Evolutionary conservation across 108 stramenopile species (phyloP), one percentile per base, ranked within the genome.

Genomic region (Cyclotella choctawhatcheeana): DNA sequence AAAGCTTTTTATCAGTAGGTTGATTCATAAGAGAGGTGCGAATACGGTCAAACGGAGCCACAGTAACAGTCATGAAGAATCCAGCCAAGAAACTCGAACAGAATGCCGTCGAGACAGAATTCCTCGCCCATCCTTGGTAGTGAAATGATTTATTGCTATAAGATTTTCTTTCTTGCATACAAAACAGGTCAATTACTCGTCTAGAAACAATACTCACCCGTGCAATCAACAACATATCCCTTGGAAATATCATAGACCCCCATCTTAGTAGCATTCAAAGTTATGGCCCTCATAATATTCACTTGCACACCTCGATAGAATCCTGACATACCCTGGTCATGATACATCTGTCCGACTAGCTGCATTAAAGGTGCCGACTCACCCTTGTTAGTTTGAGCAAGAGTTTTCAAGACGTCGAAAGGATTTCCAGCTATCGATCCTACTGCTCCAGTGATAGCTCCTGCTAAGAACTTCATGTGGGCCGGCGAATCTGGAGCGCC

Each of bases 231-330:
- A 16, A 95, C 90, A 35, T 87, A 87, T 47, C 94, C 94, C 86
- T 97, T 97, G 79, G 84, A 64, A 22, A 84, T 44, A 67, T 97
- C 96, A 56, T 94, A 97, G 58, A 83, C 83, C 14, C 91, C 96
- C 93, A 97, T 94, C 73, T 97, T 97, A 52, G 96, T 97, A 44
- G 91, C 96, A 76, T 97, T 97, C 80, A 95, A 79, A 0, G 93
- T 89, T 73, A 89, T 89, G n/a, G 96, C 96, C 21, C 94, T 78
- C 63, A 86, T 43, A 29, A 93, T 82, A 65, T 97, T 97, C 22
- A 89, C 93, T 26, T 87, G 60, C 8, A 97, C 82, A 44, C 96
- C 96, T 35, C 96, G 91, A 66, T 93, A 97, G 72, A 97, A 97
- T 37, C 96, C 96, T 22, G 44, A 77, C 34, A 94, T 84, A 18